Percentiles rank a stretch among this genome's conserved stretches.
phyloP scores from a whole-genome alignment of 2,329 filamentous ascomycete species.

The Clonostachys chloroleuca region DNA sequence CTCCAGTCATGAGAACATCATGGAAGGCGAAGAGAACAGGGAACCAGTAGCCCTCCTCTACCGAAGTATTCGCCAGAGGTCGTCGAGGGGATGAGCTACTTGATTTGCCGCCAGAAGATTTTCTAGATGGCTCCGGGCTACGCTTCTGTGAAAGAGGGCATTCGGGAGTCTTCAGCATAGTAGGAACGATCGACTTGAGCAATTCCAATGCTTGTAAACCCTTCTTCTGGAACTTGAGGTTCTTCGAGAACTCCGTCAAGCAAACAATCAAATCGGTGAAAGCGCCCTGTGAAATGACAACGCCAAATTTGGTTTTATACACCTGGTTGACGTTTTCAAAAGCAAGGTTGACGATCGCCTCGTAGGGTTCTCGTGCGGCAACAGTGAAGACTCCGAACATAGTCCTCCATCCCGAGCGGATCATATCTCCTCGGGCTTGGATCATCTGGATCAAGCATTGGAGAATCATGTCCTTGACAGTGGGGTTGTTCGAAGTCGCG shows the following conservation, averaged over 20 bases:
- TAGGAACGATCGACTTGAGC: constrained; percentile 86
- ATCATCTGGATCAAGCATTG: constrained; percentile 99
- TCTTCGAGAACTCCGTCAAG: constrained; percentile 97
- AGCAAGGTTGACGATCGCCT: constrained; percentile 92
- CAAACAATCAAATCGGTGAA: constrained; percentile 97
- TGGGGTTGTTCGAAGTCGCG: constrained; percentile 83
- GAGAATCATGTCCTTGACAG: constrained; percentile 96
- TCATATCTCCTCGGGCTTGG: constrained; percentile 92
- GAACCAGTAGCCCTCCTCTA: constrained; percentile 98
- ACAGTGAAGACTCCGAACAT: constrained; percentile 99
- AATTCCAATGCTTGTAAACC: constrained; percentile 93
- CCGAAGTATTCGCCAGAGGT: constrained; percentile 73
- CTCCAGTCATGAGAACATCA: constrained; percentile 97
- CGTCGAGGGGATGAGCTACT: constrained; percentile 29
- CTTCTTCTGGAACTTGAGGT: constrained; percentile 98
- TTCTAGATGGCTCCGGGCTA: constrained; percentile 11
- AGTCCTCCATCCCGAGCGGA: constrained; percentile 95
- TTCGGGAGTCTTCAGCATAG: constrained; percentile 93
- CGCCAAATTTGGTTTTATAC: constrained; percentile 91
- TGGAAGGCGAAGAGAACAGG: constrained; percentile 97
- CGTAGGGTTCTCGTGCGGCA: constrained; percentile 86
- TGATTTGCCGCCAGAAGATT: too few relatives aligned
- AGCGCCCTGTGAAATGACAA: constrained; percentile 93
- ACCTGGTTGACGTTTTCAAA: constrained; percentile 96
- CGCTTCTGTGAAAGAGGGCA: constrained; percentile 76